phyloP scores from a whole-genome alignment of 2,329 filamentous ascomycete species.

The Chaetomiaceae sp. region DNA sequence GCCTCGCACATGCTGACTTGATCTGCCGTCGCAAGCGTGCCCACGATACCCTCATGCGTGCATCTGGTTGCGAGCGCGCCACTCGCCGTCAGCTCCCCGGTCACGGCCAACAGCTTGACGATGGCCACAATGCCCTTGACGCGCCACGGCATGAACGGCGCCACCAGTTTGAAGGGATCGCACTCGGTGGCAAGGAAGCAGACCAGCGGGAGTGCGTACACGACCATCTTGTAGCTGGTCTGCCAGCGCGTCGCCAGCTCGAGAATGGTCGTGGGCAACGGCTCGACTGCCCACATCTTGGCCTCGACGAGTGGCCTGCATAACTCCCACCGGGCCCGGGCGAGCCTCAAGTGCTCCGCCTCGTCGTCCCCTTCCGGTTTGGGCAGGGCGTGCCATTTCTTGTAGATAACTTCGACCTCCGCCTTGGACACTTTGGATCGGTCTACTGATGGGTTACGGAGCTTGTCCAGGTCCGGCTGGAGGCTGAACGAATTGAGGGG shows the following conservation, averaged over 20 bases:
- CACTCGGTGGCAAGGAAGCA: slow-evolving; percentile 45
- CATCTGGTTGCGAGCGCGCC: slow-evolving; percentile 27
- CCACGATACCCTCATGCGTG: slow-evolving; percentile 28
- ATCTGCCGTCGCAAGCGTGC: slow-evolving; percentile 41
- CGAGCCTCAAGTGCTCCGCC: slow-evolving; percentile 22
- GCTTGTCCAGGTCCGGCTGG: slow-evolving; percentile 35
- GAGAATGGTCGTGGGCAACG: slow-evolving; percentile 42
- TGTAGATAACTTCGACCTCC: slow-evolving; percentile 26
- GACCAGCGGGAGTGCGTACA: slow-evolving; percentile 42
- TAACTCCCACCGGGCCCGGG: slow-evolving; percentile 35
- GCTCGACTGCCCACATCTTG: slow-evolving; percentile 46
- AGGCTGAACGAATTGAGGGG: slow-evolving; percentile 44
- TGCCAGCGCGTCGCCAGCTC: slow-evolving; percentile 44
- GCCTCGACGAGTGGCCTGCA: slow-evolving; percentile 37
- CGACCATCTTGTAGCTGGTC: slow-evolving; percentile 38
- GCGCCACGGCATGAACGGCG: slow-evolving; percentile 47
- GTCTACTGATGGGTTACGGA: slow-evolving; percentile 32
- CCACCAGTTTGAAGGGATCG: slow-evolving; percentile 47
- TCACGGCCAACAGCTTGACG: slow-evolving; percentile 49
- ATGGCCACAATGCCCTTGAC: slow-evolving; percentile 49
- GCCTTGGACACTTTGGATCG: slow-evolving; percentile 25
- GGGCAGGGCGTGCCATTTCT: slow-evolving; percentile 22
- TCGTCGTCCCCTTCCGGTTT: slow-evolving; percentile 10
- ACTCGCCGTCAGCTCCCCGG: slow-evolving; percentile 37
- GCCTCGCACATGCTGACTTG: slow-evolving; percentile 52